phyloP scores from a whole-genome alignment of 495 filamentous ascomycete species.

The Penicillium cinerascens region DNA sequence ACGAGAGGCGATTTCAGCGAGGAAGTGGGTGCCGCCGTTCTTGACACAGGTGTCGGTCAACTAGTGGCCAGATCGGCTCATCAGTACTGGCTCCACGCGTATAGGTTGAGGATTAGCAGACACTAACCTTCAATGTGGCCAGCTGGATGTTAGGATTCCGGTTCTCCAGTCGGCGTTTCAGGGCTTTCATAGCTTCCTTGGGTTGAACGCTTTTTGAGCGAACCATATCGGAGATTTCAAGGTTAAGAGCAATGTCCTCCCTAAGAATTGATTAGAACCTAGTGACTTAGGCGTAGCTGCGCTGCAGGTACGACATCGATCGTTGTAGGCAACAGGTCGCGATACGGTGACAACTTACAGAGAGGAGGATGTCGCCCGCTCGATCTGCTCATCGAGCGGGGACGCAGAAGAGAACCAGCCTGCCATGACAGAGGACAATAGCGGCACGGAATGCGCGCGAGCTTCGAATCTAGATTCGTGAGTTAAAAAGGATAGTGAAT shows the following conservation, averaged over 20 bases:
- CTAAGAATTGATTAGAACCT: constrained; percentile 38
- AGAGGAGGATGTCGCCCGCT: constrained; percentile 88
- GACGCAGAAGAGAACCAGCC: constrained; percentile 88
- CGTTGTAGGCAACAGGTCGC: constrained; percentile 5
- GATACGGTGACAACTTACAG: constrained; percentile 54
- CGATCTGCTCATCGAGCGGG: constrained; percentile 93
- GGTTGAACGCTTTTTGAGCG: constrained; percentile 94
- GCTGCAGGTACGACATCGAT: not conserved
- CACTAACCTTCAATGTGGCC: constrained; percentile 78
- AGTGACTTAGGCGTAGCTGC: not conserved
- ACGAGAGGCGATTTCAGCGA: constrained; percentile 88
- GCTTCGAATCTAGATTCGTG: no score
- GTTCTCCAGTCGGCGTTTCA: constrained; percentile 91
- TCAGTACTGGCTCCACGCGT: constrained; percentile 6
- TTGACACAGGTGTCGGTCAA: constrained; percentile 98
- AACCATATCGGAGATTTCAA: constrained; percentile 96
- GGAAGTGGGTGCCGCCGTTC: constrained; percentile 95
- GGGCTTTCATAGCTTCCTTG: constrained; percentile 93
- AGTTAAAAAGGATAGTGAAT: constrained; percentile 1
- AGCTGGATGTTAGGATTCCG: constrained; percentile 96
- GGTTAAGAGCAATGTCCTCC: constrained; percentile 92
- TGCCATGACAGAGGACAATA: constrained; percentile 59
- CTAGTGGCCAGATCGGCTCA: constrained; percentile 27
- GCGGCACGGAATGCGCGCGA: not conserved
- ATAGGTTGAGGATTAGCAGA: not conserved